Conservation (phyloP, 495 filamentous ascomycete genomes). For the Aspergillus incahuasiensis region DNA sequence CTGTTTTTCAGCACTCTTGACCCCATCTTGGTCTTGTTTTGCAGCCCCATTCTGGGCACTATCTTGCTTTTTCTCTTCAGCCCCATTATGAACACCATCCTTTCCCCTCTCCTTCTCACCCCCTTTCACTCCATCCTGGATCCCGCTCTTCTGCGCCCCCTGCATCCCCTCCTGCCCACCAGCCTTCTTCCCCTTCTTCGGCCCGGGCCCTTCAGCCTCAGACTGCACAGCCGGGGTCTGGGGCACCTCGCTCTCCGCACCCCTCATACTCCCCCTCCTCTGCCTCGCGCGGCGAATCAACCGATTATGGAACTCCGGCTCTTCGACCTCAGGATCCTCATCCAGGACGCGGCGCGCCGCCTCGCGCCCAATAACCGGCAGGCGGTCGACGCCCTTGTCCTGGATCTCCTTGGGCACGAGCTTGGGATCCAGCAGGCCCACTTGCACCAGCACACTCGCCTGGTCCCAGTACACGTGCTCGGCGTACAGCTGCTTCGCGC, state of each 20-base stretch:
- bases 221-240: constrained; percentile 15
- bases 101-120: too few relatives aligned
- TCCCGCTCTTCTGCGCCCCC: background rate
- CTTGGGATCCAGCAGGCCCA: constrained; percentile 67
- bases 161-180: constrained; percentile 12
- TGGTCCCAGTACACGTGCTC: constrained; percentile 92
- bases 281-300: constrained; percentile 32
- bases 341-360: constrained; percentile 62
- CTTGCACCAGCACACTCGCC: constrained; percentile 70
- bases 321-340: constrained; percentile 44
- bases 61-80: too few relatives aligned
- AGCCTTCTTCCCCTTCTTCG: constrained; percentile 19
- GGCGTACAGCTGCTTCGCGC: constrained; percentile 68
- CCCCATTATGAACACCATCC: too few relatives aligned
- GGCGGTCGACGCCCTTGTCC: constrained; percentile 42
- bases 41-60: too few relatives aligned
- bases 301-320: constrained; percentile 38
- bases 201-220: background rate
- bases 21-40: too few relatives aligned
- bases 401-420: constrained; percentile 43
- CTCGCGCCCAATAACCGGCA: constrained; percentile 69
- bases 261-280: constrained; percentile 17
- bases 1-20: too few relatives aligned
- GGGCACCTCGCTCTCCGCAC: constrained; percentile 20
- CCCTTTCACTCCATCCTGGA: background rate